Evolutionary conservation across 2,329 filamentous ascomycete species (phyloP), one percentile per base, ranked within the genome.

Genomic region (Bipolaris sorokiniana): DNA sequence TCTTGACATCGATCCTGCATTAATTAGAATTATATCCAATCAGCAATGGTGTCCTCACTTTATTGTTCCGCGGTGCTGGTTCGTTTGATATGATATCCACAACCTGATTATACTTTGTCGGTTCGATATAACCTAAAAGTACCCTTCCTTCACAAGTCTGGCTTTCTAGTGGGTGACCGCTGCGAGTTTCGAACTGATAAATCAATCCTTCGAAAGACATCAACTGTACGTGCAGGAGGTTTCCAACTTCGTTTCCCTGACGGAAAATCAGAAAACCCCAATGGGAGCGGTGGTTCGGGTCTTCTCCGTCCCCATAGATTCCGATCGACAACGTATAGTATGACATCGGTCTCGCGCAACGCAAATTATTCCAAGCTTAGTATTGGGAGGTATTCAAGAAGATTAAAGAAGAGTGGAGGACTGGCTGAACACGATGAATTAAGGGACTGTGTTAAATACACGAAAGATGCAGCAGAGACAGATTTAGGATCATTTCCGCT

Each of bases 1-100:
- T 56, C 53, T 40, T 56, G 41, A 56, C 33, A 56, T 23, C 33
- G 48, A 48, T 51, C 40, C 49, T 52, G 40, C 31, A 36, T 31
- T 11, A 15, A 52, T 44, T 31, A 52, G 49, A 23, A 20, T 31
- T 44, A 36, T 45, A 11, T 52, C 18, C 9, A 44, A 23, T 42
- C 11, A 33, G 40, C 22, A 52, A 18, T 9, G 4, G 6, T 34
- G n/a, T 45, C 13, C 33, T 47, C 10, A 53, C 51, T 49, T 44
- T 54, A 20, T 42, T 42, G 20, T 54, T 54, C 20, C 45, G 31
- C 2, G 31, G 45, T 37, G 52, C 45, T 50, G 46, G 45, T 50
- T 55, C 46, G 28, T 55, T 16, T 40, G 26, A 49, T 38, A 55
- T 49, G 11, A 55, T 55, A 16, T 55, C 18, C 4, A 49, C 20